Percentiles rank a stretch among this genome's conserved stretches.
phyloP scores from a whole-genome alignment of 2,329 filamentous ascomycete genomes.

The Ilyonectria robusta region DNA sequence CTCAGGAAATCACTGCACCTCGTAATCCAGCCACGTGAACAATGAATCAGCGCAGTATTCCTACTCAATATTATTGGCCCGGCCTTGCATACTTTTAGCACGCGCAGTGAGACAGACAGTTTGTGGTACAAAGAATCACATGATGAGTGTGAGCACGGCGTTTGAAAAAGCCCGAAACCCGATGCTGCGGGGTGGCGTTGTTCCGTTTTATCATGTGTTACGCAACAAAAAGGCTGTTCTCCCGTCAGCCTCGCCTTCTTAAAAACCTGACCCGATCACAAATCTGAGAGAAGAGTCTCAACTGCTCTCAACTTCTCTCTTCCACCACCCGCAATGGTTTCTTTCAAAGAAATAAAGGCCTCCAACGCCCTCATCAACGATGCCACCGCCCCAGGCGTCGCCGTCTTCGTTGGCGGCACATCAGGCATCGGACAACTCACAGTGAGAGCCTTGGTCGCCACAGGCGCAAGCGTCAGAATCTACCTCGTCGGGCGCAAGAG shows the following conservation, averaged over 20 bases:
- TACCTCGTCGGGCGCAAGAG: constrained; percentile 60
- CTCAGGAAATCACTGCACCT: too few relatives aligned
- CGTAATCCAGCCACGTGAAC: too few relatives aligned
- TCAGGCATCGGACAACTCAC: constrained; percentile 62
- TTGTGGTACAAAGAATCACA: too few relatives aligned
- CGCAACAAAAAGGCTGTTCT: too few relatives aligned
- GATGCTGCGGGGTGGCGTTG: too few relatives aligned
- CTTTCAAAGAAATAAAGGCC: constrained; percentile 52
- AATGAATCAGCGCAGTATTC: too few relatives aligned
- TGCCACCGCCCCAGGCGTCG: constrained; percentile 52
- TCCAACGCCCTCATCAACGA: constrained; percentile 59
- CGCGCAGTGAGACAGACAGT: too few relatives aligned
- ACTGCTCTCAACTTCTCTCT: neutral
- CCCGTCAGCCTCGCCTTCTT: neutral
- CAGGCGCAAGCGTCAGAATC: constrained; percentile 53
- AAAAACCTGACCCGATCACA: neutral
- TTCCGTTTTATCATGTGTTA: too few relatives aligned
- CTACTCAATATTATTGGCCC: too few relatives aligned
- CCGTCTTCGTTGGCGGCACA: constrained; percentile 62
- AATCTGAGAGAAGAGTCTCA: neutral
- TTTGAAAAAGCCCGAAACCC: too few relatives aligned
- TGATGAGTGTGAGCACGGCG: too few relatives aligned
- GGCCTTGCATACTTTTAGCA: too few relatives aligned
- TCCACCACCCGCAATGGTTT: constrained; percentile 47
- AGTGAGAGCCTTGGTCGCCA: constrained; percentile 53